These are phyloP conservation scores for Hexamita inflata DNA, from an alignment of 208 protist species.

Conservation along the genomic window DNA sequence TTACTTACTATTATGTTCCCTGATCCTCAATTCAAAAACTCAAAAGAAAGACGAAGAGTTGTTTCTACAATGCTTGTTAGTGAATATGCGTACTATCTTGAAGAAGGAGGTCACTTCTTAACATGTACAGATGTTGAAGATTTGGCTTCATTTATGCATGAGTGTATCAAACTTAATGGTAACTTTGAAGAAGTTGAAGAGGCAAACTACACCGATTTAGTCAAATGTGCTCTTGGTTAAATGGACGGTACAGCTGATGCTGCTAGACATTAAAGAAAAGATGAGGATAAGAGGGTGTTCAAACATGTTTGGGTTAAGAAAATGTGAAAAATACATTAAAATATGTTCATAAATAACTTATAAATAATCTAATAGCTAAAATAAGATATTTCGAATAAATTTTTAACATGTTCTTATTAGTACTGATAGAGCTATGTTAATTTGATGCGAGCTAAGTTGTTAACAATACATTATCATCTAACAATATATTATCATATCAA, in stretches of 20 bases:
- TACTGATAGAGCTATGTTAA: no score
- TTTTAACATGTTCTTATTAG: no score
- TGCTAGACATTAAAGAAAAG: constrained; percentile 8
- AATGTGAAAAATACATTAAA: no score
- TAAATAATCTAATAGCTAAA: no score
- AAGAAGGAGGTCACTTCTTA: not conserved
- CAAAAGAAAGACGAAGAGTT: constrained; percentile 4
- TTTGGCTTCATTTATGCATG: not conserved
- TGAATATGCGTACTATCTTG: constrained; percentile 15
- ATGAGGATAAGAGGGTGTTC: constrained; percentile 7
- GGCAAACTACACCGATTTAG: not conserved
- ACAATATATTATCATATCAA: no score
- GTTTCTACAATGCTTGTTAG: not conserved
- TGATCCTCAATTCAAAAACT: constrained; percentile 28
- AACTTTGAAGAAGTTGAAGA: constrained; percentile 13
- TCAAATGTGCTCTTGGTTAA: not conserved
- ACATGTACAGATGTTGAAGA: constrained; percentile 14
- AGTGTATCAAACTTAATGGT: not conserved
- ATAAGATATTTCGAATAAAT: no score
- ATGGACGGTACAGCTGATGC: constrained; percentile 14
- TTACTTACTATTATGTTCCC: constrained; percentile 15
- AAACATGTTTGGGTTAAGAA: constrained; percentile 8
- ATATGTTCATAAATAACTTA: no score
- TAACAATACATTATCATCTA: no score
- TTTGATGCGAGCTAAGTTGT: no score